Conservation (phyloP, 2,329 filamentous ascomycete species). For the Sclerotinia minor region DNA sequence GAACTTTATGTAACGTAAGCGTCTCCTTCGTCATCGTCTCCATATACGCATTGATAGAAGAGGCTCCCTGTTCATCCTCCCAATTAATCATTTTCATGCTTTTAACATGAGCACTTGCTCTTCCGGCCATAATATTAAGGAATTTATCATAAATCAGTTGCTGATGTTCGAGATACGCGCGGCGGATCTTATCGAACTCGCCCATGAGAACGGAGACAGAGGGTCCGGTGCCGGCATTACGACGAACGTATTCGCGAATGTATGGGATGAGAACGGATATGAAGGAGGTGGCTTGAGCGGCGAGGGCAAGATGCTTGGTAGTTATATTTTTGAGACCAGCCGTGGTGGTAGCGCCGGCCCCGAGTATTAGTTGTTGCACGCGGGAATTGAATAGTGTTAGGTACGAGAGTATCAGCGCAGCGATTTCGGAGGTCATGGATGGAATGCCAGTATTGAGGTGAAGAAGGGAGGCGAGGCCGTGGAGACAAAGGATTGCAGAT, state of each 20-base stretch:
- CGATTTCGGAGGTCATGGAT: conserved; percentile 83
- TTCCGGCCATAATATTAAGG: conserved; percentile 69
- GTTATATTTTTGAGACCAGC: conserved; percentile 95
- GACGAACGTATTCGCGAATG: conserved; percentile 84
- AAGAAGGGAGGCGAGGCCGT: conserved; percentile 79
- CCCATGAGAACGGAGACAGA: conserved; percentile 56
- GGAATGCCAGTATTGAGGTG: conserved; percentile 83
- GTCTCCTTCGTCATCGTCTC: conserved; percentile 72
- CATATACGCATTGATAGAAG: conserved; percentile 61
- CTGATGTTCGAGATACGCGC: conserved; percentile 62
- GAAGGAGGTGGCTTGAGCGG: conserved; percentile 85
- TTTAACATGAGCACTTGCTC: conserved; percentile 61
- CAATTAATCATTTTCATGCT: conserved; percentile 66
- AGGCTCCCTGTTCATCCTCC: conserved; percentile 46
- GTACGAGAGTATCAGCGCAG: conserved; percentile 76
- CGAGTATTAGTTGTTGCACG: conserved; percentile 93
- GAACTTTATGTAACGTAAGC: conserved; percentile 65
- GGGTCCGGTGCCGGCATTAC: conserved; percentile 59
- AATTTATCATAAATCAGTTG: conserved; percentile 71
- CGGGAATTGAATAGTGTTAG: conserved; percentile 93
- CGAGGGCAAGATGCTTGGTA: conserved; percentile 89
- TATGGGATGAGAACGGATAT: conserved; percentile 85
- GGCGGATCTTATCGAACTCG: conserved; percentile 40
- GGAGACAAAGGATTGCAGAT: conserved; percentile 78
- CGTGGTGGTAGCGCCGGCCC: conserved; percentile 84